Conservation (phyloP, 2,329 filamentous ascomycete genomes). For the Calonectria multiphialidica region DNA sequence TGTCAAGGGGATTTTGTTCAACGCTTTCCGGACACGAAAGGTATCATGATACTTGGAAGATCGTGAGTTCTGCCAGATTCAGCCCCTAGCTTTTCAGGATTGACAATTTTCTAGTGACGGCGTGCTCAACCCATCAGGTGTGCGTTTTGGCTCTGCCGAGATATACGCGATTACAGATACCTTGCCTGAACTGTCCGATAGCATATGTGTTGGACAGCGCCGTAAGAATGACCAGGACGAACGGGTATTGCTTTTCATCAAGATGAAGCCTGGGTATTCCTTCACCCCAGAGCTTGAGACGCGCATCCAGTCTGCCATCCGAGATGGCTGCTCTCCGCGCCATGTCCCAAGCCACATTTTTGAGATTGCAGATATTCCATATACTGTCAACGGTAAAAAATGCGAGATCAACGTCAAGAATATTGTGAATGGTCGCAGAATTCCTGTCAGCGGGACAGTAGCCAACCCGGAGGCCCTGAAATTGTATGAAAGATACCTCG, state of each 20-base stretch:
- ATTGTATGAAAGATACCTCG: slow-evolving; percentile 4
- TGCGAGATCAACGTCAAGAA: slow-evolving; percentile 30
- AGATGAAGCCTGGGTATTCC: neutral
- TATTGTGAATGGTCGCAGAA: slow-evolving; percentile 7
- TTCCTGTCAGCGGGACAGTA: slow-evolving; percentile 16
- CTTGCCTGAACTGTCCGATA: slow-evolving; percentile 2
- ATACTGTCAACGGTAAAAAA: slow-evolving; percentile 28
- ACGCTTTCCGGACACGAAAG: neutral
- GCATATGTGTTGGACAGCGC: slow-evolving; percentile 18
- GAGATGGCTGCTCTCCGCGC: neutral
- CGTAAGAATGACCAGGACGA: slow-evolving; percentile 1
- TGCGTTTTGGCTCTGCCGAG: slow-evolving; percentile 24
- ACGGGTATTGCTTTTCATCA: slow-evolving; percentile 9
- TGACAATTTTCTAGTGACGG: slow-evolving; percentile 8
- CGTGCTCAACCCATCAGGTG: slow-evolving; percentile 25
- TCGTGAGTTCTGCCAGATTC: slow-evolving; percentile 12
- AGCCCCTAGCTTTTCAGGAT: too few relatives aligned
- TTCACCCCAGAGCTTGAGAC: neutral
- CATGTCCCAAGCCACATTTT: slow-evolving; percentile 24
- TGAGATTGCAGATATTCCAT: slow-evolving; percentile 21
- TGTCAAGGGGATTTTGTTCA: slow-evolving; percentile 24
- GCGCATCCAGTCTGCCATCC: neutral
- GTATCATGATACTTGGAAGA: slow-evolving; percentile 14
- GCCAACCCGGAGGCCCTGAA: slow-evolving; percentile 14
- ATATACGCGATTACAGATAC: slow-evolving; percentile 12